These are phyloP conservation scores for Fraxinus quadrangulata DNA, from an alignment of 257 asterid species.

Conservation along the genomic window DNA sequence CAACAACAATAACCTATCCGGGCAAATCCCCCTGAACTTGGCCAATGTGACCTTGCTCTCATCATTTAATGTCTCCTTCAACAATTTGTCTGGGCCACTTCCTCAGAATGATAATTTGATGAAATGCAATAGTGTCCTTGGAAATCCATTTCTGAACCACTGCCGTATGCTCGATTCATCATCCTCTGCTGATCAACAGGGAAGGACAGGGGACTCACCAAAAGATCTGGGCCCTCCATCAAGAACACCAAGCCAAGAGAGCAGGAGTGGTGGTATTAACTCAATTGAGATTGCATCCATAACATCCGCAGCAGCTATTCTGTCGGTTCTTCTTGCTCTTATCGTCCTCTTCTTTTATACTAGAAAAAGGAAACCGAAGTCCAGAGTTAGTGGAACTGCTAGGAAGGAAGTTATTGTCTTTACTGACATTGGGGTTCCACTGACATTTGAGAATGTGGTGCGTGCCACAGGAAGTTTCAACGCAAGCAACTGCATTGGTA, in stretches of 20 bases:
- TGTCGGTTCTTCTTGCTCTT: conserved; percentile 73
- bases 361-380: conserved; percentile 72
- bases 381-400: conserved; percentile 75
- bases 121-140: conserved; percentile 69
- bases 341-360: conserved; percentile 73
- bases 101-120: conserved; percentile 48
- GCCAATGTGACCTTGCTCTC: conserved; percentile 53
- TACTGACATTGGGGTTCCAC: conserved; percentile 70
- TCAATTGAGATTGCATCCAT: conserved; percentile 83
- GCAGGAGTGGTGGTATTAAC: conserved; percentile 43
- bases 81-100: conserved; percentile 74
- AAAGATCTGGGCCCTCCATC: conserved; percentile 43
- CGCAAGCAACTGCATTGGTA: conserved; percentile 88
- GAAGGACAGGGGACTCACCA: conserved; percentile 41
- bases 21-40: conserved; percentile 63
- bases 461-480: conserved; percentile 75
- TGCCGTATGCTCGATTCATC: conserved; percentile 59
- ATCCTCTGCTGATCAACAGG: conserved; percentile 54
- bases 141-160: conserved; percentile 61
- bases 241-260: conserved; percentile 30
- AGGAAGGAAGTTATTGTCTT: conserved; percentile 80
- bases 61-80: conserved; percentile 69
- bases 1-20: conserved; percentile 71
- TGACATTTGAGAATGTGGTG: conserved; percentile 76
- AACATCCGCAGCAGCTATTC: conserved; percentile 76